These are phyloP conservation scores for Epithemia pelagica DNA, from an alignment of 108 stramenopile species.

Conservation along the genomic window DNA sequence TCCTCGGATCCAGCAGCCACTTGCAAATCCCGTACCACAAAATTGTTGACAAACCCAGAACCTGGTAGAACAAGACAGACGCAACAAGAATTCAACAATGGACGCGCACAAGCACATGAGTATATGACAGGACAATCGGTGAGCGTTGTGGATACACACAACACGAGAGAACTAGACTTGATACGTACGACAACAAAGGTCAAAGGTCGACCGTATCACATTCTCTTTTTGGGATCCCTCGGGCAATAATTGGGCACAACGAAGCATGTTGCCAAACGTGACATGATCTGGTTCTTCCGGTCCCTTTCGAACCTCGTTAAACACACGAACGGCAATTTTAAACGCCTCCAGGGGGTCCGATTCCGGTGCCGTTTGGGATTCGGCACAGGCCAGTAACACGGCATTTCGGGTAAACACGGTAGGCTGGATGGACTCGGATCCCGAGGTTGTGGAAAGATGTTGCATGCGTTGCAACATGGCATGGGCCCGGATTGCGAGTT, in stretches of 20 bases:
- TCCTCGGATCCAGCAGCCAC: slow-evolving; percentile 15
- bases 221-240: slow-evolving; percentile 26
- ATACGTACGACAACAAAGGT: slow-evolving; percentile 26
- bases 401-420: slow-evolving; percentile 48
- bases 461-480: slow-evolving; percentile 56
- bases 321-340: slow-evolving; percentile 27
- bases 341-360: slow-evolving; percentile 24
- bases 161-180: too few relatives aligned
- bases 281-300: slow-evolving; percentile 43
- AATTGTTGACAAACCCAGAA: slow-evolving; percentile 24
- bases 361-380: slow-evolving; percentile 11
- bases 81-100: too few relatives aligned
- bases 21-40: slow-evolving; percentile 30
- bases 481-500: slow-evolving; percentile 42
- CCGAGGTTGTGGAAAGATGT: slow-evolving; percentile 11
- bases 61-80: too few relatives aligned
- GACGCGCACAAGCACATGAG: not conserved
- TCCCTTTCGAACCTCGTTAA: slow-evolving; percentile 22
- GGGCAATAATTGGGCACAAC: slow-evolving; percentile 34
- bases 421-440: slow-evolving; percentile 15
- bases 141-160: slow-evolving; percentile 5
- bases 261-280: slow-evolving; percentile 36
- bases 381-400: slow-evolving; percentile 43
- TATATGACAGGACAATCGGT: not conserved
- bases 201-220: slow-evolving; percentile 29